A percentile compares a stretch with the other conserved stretches of the same genome.
Conservation (phyloP, 768 basidiomycete genomes). For the Trametes coccinea region DNA sequence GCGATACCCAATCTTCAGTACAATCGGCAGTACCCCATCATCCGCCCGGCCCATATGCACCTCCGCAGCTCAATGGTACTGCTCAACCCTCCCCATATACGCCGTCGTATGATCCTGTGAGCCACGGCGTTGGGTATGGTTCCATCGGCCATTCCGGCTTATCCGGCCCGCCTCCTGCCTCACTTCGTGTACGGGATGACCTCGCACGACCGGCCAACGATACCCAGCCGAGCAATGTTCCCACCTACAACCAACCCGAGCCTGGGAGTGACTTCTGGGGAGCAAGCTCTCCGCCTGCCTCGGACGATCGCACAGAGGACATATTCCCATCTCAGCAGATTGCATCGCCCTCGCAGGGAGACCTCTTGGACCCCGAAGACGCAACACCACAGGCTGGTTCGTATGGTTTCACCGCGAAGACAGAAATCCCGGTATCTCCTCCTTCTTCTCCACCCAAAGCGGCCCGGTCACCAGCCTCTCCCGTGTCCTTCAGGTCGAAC, state of each 20-base stretch:
- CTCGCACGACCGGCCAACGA: no score
- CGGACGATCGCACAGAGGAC: background rate
- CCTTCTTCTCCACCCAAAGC: conserved; percentile 15
- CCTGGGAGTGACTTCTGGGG: no score
- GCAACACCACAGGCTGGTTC: background rate
- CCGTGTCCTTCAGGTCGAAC: conserved; percentile 21
- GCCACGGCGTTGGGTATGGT: background rate
- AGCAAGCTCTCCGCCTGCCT: no score
- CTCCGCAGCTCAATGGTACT: conserved; percentile 1
- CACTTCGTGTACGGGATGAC: no score
- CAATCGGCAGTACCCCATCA: background rate
- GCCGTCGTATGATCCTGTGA: background rate
- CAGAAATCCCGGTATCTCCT: background rate
- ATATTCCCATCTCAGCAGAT: background rate
- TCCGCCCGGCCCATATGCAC: background rate
- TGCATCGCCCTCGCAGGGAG: background rate
- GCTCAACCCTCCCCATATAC: background rate
- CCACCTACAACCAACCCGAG: no score
- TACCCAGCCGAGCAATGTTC: no score
- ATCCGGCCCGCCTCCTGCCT: background rate
- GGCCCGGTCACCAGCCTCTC: conserved; percentile 17
- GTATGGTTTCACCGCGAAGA: background rate
- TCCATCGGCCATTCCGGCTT: background rate
- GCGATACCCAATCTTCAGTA: conserved; percentile 2
- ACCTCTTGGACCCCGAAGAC: conserved; percentile 4